A percentile compares a stretch with the other conserved stretches of the same genome.
Evolutionary conservation across 805 yeast genomes (phyloP).

Genomic region (Candida boidinii): DNA sequence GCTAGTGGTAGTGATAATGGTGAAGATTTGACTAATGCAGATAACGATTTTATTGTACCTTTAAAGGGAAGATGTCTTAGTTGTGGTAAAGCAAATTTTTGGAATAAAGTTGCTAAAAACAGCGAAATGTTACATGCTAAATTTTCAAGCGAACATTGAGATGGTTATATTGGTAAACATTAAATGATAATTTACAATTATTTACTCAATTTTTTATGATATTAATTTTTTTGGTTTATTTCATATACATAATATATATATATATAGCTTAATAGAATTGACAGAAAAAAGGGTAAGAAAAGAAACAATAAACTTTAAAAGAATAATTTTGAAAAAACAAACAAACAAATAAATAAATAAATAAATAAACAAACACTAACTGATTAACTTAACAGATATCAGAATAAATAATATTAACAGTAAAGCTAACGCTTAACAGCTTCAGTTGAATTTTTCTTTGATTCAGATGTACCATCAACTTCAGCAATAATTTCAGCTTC

Average conservation of each 20-base stretch:
- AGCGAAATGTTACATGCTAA: no score
- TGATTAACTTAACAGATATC: slow-evolving; percentile 2
- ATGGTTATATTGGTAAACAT: no score
- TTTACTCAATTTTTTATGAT: no score
- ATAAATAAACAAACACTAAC: slow-evolving; percentile 1
- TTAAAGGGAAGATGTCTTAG: slow-evolving; percentile 16
- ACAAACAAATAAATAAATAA: not conserved
- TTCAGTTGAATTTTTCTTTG: slow-evolving; percentile 19
- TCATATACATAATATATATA: no score
- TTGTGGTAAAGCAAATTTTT: slow-evolving; percentile 18
- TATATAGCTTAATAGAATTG: no score
- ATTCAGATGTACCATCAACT: slow-evolving; percentile 10
- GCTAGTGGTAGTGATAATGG: no score
- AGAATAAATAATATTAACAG: not conserved
- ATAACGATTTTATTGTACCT: slow-evolving; percentile 15
- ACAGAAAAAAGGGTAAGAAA: not conserved
- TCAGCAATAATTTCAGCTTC: slow-evolving; percentile 6
- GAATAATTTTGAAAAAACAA: not conserved
- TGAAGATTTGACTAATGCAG: no score
- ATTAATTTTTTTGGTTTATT: no score
- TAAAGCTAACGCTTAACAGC: slow-evolving; percentile 22
- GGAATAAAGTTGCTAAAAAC: slow-evolving; percentile 20
- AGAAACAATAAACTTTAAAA: not conserved
- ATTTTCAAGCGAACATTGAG: no score
- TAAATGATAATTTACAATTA: no score